These are phyloP conservation scores for Cladophialophora yegresii DNA, from an alignment of 2,329 filamentous ascomycete species.

Conservation along the genomic window DNA sequence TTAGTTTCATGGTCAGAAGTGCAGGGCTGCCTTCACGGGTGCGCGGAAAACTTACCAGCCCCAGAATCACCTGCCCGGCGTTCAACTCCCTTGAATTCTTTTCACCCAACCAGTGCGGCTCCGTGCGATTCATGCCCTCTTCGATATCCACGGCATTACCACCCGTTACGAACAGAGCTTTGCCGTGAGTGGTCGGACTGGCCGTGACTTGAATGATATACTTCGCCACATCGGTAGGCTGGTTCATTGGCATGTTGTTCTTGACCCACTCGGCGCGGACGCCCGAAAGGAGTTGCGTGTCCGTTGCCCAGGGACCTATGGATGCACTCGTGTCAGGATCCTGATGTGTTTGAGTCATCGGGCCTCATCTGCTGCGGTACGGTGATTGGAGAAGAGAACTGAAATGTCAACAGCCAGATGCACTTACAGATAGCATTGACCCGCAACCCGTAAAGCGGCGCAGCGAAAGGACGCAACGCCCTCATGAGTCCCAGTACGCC, in stretches of 20 bases:
- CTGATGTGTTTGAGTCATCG: background rate
- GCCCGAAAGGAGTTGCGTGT: constrained; percentile 44
- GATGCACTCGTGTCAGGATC: background rate
- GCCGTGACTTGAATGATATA: constrained; percentile 44
- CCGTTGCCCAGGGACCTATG: constrained; percentile 48
- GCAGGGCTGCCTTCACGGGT: background rate
- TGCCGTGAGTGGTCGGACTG: constrained; percentile 41
- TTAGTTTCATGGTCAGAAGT: background rate
- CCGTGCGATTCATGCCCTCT: constrained; percentile 44
- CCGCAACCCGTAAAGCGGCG: constrained; percentile 44
- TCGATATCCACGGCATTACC: constrained; percentile 51
- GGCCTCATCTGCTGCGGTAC: background rate
- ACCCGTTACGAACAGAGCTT: constrained; percentile 49
- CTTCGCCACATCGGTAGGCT: constrained; percentile 45
- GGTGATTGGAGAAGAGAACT: too few species aligned
- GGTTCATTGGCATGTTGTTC: constrained; percentile 46
- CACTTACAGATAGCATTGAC: constrained; percentile 48
- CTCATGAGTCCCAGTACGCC: constrained; percentile 55
- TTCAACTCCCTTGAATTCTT: constrained; percentile 30
- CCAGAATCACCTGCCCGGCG: constrained; percentile 30
- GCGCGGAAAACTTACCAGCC: constrained; percentile 23
- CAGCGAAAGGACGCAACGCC: constrained; percentile 45
- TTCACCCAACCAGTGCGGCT: constrained; percentile 50
- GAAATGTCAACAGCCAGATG: background rate
- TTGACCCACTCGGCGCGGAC: constrained; percentile 45